Percentiles rank a stretch among this genome's conserved stretches.
These are phyloP conservation scores for Agaricus subrufescens DNA, from an alignment of 768 basidiomycete genomes.

Conservation along the genomic window DNA sequence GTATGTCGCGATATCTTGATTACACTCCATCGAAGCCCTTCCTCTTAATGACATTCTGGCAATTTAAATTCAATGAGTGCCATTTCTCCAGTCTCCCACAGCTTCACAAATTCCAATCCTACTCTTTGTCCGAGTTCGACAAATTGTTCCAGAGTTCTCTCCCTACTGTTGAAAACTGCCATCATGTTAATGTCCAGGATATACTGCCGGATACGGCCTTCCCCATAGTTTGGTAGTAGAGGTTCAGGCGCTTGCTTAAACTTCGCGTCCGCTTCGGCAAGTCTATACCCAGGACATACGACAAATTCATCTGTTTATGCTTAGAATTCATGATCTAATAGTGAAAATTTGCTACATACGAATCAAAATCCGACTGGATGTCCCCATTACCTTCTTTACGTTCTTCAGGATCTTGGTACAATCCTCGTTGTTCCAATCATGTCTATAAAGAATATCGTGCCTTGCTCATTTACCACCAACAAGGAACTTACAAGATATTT, in stretches of 20 bases:
- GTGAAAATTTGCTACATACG: slow-evolving; percentile 20
- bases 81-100: slow-evolving; percentile 26
- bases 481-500: slow-evolving; percentile 27
- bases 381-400: slow-evolving; percentile 29
- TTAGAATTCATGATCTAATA: not conserved
- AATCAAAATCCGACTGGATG: slow-evolving; percentile 30
- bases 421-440: slow-evolving; percentile 34
- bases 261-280: not conserved
- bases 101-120: slow-evolving; percentile 25
- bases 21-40: no score
- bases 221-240: slow-evolving; percentile 42
- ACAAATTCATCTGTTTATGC: slow-evolving; percentile 28
- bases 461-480: not conserved
- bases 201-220: slow-evolving; percentile 33
- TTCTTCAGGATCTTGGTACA: slow-evolving; percentile 29
- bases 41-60: no score
- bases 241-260: slow-evolving; percentile 32
- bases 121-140: slow-evolving; percentile 26
- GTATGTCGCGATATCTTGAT: no score
- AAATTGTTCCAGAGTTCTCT: slow-evolving; percentile 36
- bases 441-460: slow-evolving; percentile 7
- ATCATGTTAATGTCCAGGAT: slow-evolving; percentile 44
- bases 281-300: slow-evolving; percentile 21
- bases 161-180: slow-evolving; percentile 32
- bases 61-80: slow-evolving; percentile 21